Evolutionary conservation across 345 rosid genomes (phyloP).

Genomic region (Triadica sebifera): DNA sequence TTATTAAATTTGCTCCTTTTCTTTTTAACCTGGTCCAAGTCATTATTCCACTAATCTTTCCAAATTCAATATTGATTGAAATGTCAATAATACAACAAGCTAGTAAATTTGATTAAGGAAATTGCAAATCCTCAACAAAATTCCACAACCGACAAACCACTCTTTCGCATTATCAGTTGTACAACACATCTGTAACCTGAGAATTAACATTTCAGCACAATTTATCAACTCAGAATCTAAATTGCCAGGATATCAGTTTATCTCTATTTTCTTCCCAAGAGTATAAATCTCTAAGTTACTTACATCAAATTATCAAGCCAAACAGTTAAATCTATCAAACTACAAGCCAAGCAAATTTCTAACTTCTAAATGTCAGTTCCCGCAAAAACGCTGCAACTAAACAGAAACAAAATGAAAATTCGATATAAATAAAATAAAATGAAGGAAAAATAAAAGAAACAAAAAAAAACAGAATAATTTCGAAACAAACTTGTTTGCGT

Average conservation of each 20-base stretch:
- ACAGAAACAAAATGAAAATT: background rate
- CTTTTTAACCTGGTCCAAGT: background rate
- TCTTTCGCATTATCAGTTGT: background rate
- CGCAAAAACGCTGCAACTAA: background rate
- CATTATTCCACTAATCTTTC: background rate
- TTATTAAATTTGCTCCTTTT: too few relatives aligned
- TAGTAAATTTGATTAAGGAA: background rate
- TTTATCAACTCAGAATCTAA: background rate
- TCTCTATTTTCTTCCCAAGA: background rate
- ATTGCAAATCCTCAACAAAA: background rate
- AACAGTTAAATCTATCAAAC: background rate
- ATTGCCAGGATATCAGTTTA: background rate
- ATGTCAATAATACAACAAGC: background rate
- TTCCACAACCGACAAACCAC: background rate
- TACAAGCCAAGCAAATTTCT: background rate
- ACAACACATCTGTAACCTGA: too few relatives aligned
- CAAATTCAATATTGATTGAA: background rate
- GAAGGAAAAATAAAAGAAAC: background rate
- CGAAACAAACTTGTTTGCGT: constrained; percentile 67
- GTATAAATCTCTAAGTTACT: background rate
- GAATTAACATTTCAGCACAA: background rate
- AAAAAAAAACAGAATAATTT: background rate
- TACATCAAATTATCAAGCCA: background rate
- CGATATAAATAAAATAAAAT: background rate
- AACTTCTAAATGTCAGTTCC: background rate